phyloP scores from a whole-genome alignment of 1,284 basidiomycete species.

The Ustilago sp. region DNA sequence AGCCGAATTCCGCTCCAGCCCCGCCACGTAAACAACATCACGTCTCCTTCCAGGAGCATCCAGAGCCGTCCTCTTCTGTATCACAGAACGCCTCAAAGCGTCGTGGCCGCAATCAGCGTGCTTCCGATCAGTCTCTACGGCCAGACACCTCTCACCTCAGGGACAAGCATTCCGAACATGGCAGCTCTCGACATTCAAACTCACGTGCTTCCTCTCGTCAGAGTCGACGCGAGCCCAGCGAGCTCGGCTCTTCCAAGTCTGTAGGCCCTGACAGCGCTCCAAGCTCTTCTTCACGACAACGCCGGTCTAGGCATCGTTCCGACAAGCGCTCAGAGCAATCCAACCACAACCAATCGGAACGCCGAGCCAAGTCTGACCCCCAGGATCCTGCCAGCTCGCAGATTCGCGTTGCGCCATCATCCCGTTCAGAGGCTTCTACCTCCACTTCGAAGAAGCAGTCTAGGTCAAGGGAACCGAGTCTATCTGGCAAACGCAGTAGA shows the following conservation, averaged over 20 bases:
- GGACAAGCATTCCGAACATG: constrained; percentile 32
- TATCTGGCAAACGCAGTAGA: constrained; percentile 24
- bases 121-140: constrained; percentile 16
- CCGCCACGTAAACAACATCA: constrained; percentile 41
- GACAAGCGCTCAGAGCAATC: constrained; percentile 34
- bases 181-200: constrained; percentile 26
- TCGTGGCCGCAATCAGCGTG: constrained; percentile 29
- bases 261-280: constrained; percentile 23
- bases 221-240: constrained; percentile 34
- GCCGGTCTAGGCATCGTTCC: constrained; percentile 21
- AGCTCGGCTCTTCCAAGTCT: constrained; percentile 36
- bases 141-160: constrained; percentile 20
- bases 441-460: constrained; percentile 27
- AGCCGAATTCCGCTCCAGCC: constrained; percentile 2
- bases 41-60: constrained; percentile 48
- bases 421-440: constrained; percentile 24
- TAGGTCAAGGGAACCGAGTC: constrained; percentile 23
- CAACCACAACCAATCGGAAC: constrained; percentile 9
- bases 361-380: constrained; percentile 7
- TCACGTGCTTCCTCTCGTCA: constrained; percentile 45
- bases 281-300: constrained; percentile 25
- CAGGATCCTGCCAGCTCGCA: constrained; percentile 6
- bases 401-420: constrained; percentile 13
- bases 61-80: constrained; percentile 10
- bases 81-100: constrained; percentile 17